These are phyloP conservation scores for Phytomonas francai DNA, from an alignment of 208 protist genomes.

Conservation along the genomic window DNA sequence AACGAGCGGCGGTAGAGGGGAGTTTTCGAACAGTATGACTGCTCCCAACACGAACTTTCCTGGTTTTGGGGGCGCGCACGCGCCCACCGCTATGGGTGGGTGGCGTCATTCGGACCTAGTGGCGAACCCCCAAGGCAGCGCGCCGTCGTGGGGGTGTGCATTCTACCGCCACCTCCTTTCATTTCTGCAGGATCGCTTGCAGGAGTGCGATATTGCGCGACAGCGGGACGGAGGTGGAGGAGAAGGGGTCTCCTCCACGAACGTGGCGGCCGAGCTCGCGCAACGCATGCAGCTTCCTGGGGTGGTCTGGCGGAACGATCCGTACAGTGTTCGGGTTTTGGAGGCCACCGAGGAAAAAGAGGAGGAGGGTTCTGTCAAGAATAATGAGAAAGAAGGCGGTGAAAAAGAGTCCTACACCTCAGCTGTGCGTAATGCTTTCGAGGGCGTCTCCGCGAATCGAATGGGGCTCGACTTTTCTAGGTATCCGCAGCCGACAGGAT, in stretches of 20 bases:
- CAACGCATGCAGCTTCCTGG: conserved; percentile 24
- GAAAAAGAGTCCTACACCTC: neutral
- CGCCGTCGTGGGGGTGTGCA: neutral
- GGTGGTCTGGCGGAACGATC: conserved; percentile 60
- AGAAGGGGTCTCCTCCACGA: conserved; percentile 2
- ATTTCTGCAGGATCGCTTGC: conserved; percentile 5
- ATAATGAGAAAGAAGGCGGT: neutral
- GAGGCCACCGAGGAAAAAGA: neutral
- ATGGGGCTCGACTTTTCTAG: neutral
- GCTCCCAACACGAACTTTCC: conserved; percentile 4
- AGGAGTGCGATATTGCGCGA: conserved; percentile 2
- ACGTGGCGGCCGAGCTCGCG: conserved; percentile 11
- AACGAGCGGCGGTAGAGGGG: neutral
- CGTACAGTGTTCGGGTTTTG: conserved; percentile 45
- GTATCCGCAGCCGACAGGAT: neutral
- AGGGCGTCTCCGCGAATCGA: neutral
- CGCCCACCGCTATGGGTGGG: neutral
- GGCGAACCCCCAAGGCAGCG: conserved; percentile 1
- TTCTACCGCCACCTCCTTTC: conserved; percentile 7
- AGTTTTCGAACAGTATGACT: neutral
- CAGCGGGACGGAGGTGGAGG: neutral
- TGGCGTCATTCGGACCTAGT: neutral
- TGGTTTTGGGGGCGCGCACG: neutral
- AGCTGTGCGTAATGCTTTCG: neutral
- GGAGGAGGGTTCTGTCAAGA: neutral